A percentile compares a stretch with the other conserved stretches of the same genome.
Conservation (phyloP, 495 filamentous ascomycete species). For the Aspergillus panamensis region DNA sequence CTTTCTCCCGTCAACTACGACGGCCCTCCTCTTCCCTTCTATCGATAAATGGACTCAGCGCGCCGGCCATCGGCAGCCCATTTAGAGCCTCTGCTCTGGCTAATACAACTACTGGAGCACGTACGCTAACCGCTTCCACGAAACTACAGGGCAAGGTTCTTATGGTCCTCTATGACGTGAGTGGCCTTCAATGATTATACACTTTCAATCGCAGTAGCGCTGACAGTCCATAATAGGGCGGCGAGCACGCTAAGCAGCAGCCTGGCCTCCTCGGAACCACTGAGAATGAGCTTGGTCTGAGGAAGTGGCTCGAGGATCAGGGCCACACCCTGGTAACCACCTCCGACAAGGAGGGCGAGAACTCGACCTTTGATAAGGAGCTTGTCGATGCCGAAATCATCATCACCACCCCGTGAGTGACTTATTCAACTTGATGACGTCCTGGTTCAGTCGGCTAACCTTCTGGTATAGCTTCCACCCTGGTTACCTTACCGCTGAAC, state of each 20-base stretch:
- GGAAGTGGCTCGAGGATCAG: slow-evolving; percentile 93
- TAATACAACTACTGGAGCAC: slow-evolving; percentile 38
- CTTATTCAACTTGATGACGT: background rate
- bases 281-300: slow-evolving; percentile 94
- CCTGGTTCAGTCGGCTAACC: slow-evolving; percentile 14
- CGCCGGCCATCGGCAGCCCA: slow-evolving; percentile 20
- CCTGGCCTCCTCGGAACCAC: slow-evolving; percentile 88
- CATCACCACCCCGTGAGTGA: slow-evolving; percentile 92
- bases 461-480: slow-evolving; percentile 81
- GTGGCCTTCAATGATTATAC: slow-evolving; percentile 23
- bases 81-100: slow-evolving; percentile 34
- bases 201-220: background rate
- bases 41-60: slow-evolving; percentile 34
- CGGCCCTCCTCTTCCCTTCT: slow-evolving; percentile 57
- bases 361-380: slow-evolving; percentile 92
- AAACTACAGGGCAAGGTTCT: slow-evolving; percentile 68
- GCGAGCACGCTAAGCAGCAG: slow-evolving; percentile 68
- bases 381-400: slow-evolving; percentile 96
- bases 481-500: slow-evolving; percentile 94
- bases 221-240: slow-evolving; percentile 46
- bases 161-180: slow-evolving; percentile 72
- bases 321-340: slow-evolving; percentile 96
- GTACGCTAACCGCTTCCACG: slow-evolving; percentile 55
- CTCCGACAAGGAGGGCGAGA: slow-evolving; percentile 92
- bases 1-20: slow-evolving; percentile 53